Evolutionary conservation across 208 protist genomes (phyloP).

Genomic region (Leishmania lainsoni): DNA sequence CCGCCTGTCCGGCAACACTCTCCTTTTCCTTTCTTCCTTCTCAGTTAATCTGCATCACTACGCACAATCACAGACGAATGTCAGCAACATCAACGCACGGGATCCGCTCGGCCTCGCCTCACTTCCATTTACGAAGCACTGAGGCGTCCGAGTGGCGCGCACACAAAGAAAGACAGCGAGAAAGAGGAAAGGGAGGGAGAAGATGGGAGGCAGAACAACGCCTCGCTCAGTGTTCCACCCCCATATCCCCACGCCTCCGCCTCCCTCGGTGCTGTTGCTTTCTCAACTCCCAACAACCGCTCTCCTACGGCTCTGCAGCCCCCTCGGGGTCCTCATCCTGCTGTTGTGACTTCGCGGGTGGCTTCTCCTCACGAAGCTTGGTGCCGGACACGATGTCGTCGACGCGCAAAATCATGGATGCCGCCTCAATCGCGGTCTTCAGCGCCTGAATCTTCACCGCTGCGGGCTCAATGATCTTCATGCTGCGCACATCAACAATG

Average conservation of each 20-base stretch:
- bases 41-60: background rate
- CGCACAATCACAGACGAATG: background rate
- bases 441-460: slow-evolving; percentile 98
- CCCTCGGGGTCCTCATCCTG: slow-evolving; percentile 68
- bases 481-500: slow-evolving; percentile 95
- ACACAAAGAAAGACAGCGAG: background rate
- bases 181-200: background rate
- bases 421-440: slow-evolving; percentile 98
- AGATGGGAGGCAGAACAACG: background rate
- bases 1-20: background rate
- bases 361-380: slow-evolving; percentile 77
- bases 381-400: slow-evolving; percentile 99
- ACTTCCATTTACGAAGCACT: background rate
- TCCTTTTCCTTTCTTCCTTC: background rate
- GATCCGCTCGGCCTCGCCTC: background rate
- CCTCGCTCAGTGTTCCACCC: background rate
- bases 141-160: background rate
- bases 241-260: background rate
- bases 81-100: background rate
- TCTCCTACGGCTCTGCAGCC: slow-evolving; percentile 35
- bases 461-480: slow-evolving; percentile 98
- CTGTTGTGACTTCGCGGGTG: slow-evolving; percentile 50
- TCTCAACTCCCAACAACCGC: slow-evolving; percentile 4
- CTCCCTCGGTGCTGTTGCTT: background rate
- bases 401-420: slow-evolving; percentile 98